Conservation (phyloP, 2,329 filamentous ascomycete species). For the Monilinia fructigena region DNA sequence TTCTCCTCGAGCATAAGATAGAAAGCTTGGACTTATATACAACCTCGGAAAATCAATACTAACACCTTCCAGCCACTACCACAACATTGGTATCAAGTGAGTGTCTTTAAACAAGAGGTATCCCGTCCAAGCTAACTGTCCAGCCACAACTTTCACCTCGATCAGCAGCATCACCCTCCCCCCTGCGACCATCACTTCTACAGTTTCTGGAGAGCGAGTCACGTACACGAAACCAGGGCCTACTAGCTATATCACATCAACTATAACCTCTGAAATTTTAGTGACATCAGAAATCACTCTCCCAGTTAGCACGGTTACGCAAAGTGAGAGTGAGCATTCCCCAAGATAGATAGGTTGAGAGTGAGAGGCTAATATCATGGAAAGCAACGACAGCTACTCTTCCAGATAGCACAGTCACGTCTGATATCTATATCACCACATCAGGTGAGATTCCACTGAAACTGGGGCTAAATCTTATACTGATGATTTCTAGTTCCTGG, state of each 20-base stretch:
- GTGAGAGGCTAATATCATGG: neutral
- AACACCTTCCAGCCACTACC: neutral
- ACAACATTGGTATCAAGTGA: neutral
- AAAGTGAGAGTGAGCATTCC: conserved; percentile 17
- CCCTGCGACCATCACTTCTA: neutral
- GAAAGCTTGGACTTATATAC: conserved; percentile 12
- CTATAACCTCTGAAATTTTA: conserved; percentile 13
- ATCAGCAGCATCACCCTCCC: neutral
- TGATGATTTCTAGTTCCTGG: neutral
- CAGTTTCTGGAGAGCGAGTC: neutral
- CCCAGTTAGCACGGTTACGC: conserved; percentile 1
- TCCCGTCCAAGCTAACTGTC: neutral
- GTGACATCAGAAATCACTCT: neutral
- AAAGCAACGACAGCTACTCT: conserved; percentile 10
- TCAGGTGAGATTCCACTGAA: neutral
- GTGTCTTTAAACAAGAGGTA: neutral
- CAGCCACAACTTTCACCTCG: conserved; percentile 1
- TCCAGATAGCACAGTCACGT: conserved; percentile 4
- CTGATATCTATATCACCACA: conserved; percentile 2
- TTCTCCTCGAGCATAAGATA: no score
- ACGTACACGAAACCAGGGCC: conserved; percentile 4
- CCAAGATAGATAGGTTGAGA: neutral
- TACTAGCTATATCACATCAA: conserved; percentile 12
- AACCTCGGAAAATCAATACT: neutral
- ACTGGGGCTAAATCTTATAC: neutral